A percentile compares a stretch with the other conserved stretches of the same genome.
Conservation (phyloP, 495 filamentous ascomycete genomes). For the Aspergillus sclerotiicarbonarius region DNA sequence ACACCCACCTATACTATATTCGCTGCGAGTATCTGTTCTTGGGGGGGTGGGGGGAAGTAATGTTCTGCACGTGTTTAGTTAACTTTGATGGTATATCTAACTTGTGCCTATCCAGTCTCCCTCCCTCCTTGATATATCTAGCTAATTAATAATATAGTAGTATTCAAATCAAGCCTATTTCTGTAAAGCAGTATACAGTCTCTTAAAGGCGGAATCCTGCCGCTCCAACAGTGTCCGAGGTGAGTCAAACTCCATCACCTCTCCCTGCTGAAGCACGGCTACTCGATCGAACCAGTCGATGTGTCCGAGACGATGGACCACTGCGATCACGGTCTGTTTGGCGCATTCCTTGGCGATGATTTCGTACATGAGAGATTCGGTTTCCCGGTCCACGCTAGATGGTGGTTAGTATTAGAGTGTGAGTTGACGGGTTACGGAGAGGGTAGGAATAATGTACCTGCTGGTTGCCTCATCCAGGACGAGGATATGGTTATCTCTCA, state of each 20-base stretch:
- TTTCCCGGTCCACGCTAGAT: constrained; percentile 24
- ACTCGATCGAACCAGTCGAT: constrained; percentile 43
- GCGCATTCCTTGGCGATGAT: constrained; percentile 32
- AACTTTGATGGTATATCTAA: too few species aligned
- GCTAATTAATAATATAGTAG: too few species aligned
- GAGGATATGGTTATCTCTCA: constrained; percentile 11
- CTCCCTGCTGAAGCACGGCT: constrained; percentile 32
- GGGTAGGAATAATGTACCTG: constrained; percentile 19
- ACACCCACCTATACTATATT: too few species aligned
- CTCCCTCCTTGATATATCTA: too few species aligned
- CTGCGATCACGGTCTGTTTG: constrained; percentile 40
- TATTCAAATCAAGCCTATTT: background rate
- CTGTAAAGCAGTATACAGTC: constrained; percentile 5
- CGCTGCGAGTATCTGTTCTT: too few species aligned
- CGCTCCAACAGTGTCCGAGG: constrained; percentile 27
- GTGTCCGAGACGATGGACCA: constrained; percentile 41
- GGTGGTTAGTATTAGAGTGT: background rate
- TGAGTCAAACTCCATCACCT: constrained; percentile 35
- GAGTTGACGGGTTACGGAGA: constrained; percentile 1
- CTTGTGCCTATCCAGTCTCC: too few species aligned
- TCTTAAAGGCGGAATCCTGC: constrained; percentile 10
- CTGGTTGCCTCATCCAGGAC: constrained; percentile 30
- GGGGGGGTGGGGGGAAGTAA: too few species aligned
- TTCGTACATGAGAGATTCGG: constrained; percentile 23
- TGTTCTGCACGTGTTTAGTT: too few species aligned